A percentile compares a stretch with the other conserved stretches of the same genome.
phyloP scores from a whole-genome alignment of 192 early-diverging fungal species.

The Gaertneriomyces semiglobifer region DNA sequence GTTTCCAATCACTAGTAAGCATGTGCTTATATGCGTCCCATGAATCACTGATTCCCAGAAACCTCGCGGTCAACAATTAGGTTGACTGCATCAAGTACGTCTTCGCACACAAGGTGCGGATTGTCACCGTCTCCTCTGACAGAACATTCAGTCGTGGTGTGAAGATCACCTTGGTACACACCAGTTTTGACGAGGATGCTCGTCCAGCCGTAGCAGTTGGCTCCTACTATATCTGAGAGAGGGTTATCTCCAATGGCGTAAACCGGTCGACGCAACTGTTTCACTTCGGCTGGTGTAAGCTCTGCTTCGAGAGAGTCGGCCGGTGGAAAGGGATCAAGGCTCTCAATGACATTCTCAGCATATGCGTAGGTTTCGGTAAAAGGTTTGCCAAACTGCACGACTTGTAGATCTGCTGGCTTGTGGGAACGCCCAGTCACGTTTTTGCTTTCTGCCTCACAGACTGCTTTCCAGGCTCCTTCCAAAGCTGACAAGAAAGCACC shows the following conservation, averaged over 20 bases:
- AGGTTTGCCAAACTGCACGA: constrained; percentile 24
- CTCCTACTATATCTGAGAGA: constrained; percentile 15
- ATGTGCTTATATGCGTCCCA: too few species aligned
- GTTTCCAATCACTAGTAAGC: too few species aligned
- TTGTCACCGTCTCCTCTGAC: too few species aligned
- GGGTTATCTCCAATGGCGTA: constrained; percentile 31
- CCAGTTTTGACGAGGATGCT: constrained; percentile 17
- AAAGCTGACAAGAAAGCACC: constrained; percentile 19
- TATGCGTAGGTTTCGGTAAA: constrained; percentile 8
- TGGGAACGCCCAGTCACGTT: too few species aligned
- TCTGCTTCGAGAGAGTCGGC: neutral
- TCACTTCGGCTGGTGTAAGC: neutral
- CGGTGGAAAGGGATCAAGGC: neutral
- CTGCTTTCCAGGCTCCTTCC: constrained; percentile 12
- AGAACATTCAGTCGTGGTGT: too few species aligned
- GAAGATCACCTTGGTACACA: constrained; percentile 2
- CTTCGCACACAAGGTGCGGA: too few species aligned
- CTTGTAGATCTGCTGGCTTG: too few species aligned
- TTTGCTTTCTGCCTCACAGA: neutral
- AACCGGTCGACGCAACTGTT: neutral
- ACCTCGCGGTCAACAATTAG: too few species aligned
- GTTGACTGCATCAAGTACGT: too few species aligned
- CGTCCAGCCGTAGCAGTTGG: constrained; percentile 19
- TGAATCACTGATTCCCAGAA: too few species aligned
- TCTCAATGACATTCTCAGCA: constrained; percentile 12